Evolutionary conservation across 2,329 filamentous ascomycete genomes (phyloP), one percentile per base, ranked within the genome.

Genomic region (Didymellaceae sp.): DNA sequence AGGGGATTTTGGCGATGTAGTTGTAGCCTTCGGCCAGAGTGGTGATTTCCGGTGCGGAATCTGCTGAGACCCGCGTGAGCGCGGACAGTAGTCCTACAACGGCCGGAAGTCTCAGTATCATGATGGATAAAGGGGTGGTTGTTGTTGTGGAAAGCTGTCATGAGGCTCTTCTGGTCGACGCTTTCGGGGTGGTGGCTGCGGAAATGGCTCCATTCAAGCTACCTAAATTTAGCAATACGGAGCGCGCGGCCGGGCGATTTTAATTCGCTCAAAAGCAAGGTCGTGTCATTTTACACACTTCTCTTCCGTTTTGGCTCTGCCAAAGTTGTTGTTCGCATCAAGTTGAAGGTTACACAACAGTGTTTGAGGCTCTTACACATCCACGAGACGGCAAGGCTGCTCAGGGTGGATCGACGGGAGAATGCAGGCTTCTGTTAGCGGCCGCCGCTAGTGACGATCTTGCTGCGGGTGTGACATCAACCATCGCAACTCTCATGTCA

Each of bases 1-100:
- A 72, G 8, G 67, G 67, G 6, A 72, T 45, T 45, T 70, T 72
- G 42, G 63, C 67, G 33, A 72, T 61, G 45, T 68, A 40, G 47
- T 63, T 65, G 55, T 66, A 70, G 37, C 69, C 69, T 26, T 67
- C 66, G 4, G 58, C 56, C 6, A 70, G 40, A 7, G 59, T 61
- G 13, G 64, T 72, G 7, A 72, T 65, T 17, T 68, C 67, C 2
- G 66, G 67, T n/a, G 65, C 65, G 31, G 60, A 42, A 8, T 61
- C 54, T 4, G 61, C 65, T 13, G 39, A 21, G 9, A 45, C 53
- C 8, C 14, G 37, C 13, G 31, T 21, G 10, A 45, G 25, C 16
- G 44, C 44, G 7, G 44, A 9, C 3, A 63, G 31, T 11, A 52
- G 11, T 8, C 31, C 32, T 57, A 48, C 20, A 14, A 46, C 7